Evolutionary conservation across 495 filamentous ascomycete species (phyloP), one percentile per base, ranked within the genome.

Genomic region (Podospora sp.): DNA sequence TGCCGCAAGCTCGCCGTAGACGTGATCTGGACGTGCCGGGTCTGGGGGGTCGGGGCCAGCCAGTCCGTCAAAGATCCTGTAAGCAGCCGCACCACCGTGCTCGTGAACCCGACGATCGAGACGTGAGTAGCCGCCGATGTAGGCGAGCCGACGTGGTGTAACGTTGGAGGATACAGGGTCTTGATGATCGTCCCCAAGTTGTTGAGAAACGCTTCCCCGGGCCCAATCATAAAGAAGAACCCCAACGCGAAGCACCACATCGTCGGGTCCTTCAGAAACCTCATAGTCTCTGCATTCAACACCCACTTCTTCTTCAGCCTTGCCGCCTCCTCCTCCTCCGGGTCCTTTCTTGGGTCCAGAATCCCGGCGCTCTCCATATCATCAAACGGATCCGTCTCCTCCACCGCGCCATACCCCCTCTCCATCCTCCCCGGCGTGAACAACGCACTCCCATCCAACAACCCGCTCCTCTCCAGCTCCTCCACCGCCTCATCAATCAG

Each of bases 161-260:
- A 80, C 11, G 81, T 76, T 12, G 87, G 85, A 0, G 92, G 89
- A 63, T 89, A 91, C 11, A 98, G 81, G 1, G 95, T 93, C 66
- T 90, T 89, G 72, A 97, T 92, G 65, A 99, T 89, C 22, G 94
- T 96, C 52, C 95, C 95, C 56, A 99, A 85, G 70, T 99, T 99
- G 80, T 98, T 99, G 72, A 97, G 93, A 78, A 97, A 99, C 9
- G 93, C 90, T 81, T 99, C 95, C 21, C 94, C 94, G 0, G 95
- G 94, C 3, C 95, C 95, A 60, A 91, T 92, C 67, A 96, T 91
- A 68, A 97, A 84, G 84, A 97, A 96, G 80, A 99, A 96, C 24
- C 94, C 95, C 1, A 88, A 76, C 0, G 93, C 92, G 65, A 99
- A 87, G 80, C 85, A 91, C 95, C 95, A 98, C 94, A 98, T 97